A percentile compares a stretch with the other conserved stretches of the same genome.
These are phyloP conservation scores for Juglanconis oblonga DNA, from an alignment of 2,329 filamentous ascomycete genomes.

Conservation along the genomic window DNA sequence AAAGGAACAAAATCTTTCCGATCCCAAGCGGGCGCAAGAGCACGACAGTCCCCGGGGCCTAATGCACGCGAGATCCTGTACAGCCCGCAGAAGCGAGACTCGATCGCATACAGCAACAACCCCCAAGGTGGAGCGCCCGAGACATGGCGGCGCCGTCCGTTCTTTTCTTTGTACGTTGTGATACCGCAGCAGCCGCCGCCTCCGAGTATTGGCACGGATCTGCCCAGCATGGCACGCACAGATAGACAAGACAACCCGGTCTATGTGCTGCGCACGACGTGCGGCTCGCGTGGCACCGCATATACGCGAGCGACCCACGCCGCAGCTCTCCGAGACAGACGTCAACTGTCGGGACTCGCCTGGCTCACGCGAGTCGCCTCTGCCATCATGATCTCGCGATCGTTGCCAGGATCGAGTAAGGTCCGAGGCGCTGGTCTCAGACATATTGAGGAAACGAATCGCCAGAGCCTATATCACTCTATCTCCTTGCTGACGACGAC, in stretches of 20 bases:
- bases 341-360: background rate
- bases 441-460: background rate
- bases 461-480: background rate
- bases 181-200: background rate
- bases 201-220: background rate
- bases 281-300: conserved; percentile 7
- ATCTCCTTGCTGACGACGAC: background rate
- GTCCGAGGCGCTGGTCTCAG: background rate
- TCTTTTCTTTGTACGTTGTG: background rate
- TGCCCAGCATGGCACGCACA: background rate
- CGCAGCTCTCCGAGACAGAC: background rate
- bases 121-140: background rate
- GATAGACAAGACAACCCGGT: background rate
- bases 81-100: conserved; percentile 8
- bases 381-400: background rate
- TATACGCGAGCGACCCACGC: background rate
- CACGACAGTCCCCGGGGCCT: background rate
- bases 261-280: background rate
- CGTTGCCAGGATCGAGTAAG: background rate
- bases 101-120: background rate
- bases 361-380: background rate
- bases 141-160: background rate
- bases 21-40: background rate
- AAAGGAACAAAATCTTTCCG: background rate
- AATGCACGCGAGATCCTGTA: conserved; percentile 6